These are phyloP conservation scores for Phialophora tarda DNA, from an alignment of 2,329 filamentous ascomycete genomes.

Conservation along the genomic window DNA sequence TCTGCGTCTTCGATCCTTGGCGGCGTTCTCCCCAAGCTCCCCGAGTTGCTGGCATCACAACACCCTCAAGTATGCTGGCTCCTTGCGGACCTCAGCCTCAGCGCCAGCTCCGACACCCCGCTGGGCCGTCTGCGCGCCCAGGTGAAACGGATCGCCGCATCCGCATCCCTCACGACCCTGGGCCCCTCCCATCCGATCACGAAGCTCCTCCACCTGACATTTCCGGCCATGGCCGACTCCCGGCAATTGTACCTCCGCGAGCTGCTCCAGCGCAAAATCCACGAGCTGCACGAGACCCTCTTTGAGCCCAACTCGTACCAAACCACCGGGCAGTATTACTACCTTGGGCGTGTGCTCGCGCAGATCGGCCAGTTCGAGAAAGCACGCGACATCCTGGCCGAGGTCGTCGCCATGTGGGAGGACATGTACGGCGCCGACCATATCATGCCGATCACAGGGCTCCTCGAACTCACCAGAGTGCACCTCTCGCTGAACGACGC, in stretches of 20 bases:
- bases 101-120: conserved; percentile 14
- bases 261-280: conserved; percentile 25
- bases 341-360: conserved; percentile 23
- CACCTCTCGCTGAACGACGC: conserved; percentile 10
- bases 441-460: conserved; percentile 24
- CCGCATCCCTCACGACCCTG: conserved; percentile 13
- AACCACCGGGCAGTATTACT: conserved; percentile 23
- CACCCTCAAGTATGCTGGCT: conserved; percentile 26
- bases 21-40: conserved; percentile 15
- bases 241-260: conserved; percentile 18
- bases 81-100: conserved; percentile 26
- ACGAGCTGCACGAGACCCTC: conserved; percentile 20
- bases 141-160: conserved; percentile 18
- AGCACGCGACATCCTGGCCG: conserved; percentile 10
- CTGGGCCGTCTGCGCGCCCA: conserved; percentile 23
- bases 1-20: conserved; percentile 20
- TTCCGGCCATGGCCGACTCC: not conserved
- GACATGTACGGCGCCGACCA: conserved; percentile 8
- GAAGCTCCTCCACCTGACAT: conserved; percentile 14
- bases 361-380: conserved; percentile 20
- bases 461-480: conserved; percentile 27
- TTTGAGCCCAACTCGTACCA: conserved; percentile 17
- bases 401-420: conserved; percentile 18
- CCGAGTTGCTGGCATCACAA: conserved; percentile 13
- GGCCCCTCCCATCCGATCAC: conserved; percentile 24